These are phyloP conservation scores for Neospora caninum DNA, from an alignment of 169 alveolate species.

Conservation along the genomic window DNA sequence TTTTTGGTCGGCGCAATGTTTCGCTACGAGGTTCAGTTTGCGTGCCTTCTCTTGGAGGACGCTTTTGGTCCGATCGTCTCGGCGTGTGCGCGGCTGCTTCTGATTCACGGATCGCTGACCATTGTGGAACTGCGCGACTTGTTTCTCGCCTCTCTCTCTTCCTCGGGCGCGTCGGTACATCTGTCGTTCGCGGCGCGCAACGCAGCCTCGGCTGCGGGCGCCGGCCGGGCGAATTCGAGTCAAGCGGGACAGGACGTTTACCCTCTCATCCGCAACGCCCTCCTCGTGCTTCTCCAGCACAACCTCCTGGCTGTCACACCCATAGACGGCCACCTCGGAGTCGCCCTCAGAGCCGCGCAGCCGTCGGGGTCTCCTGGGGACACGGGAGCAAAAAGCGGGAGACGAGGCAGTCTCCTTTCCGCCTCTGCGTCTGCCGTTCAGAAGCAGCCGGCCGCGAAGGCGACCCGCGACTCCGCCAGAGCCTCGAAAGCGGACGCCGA, in stretches of 20 bases:
- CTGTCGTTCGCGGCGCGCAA: not conserved
- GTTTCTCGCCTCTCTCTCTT: not conserved
- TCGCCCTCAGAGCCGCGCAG: constrained; percentile 22
- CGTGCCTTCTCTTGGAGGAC: constrained; percentile 53
- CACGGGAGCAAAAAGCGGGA: constrained; percentile 1
- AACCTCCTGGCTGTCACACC: constrained; percentile 41
- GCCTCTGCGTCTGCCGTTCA: not conserved
- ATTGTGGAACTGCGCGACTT: constrained; percentile 56
- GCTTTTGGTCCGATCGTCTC: constrained; percentile 57
- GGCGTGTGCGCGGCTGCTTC: constrained; percentile 56
- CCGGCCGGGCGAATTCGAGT: not conserved
- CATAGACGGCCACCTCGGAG: not conserved
- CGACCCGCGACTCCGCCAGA: not conserved
- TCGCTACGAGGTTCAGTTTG: constrained; percentile 38
- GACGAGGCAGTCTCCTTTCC: not conserved
- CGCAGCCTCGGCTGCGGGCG: constrained; percentile 5
- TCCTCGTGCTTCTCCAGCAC: constrained; percentile 57
- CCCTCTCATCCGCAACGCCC: constrained; percentile 48
- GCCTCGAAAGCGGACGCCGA: not conserved
- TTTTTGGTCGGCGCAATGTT: constrained; percentile 7
- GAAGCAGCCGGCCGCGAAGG: not conserved
- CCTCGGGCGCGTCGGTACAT: not conserved
- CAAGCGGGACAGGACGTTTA: not conserved
- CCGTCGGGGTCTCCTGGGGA: constrained; percentile 4
- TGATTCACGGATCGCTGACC: constrained; percentile 49